phyloP scores from a whole-genome alignment of 257 asterid species.

The Scutellaria baicalensis region DNA sequence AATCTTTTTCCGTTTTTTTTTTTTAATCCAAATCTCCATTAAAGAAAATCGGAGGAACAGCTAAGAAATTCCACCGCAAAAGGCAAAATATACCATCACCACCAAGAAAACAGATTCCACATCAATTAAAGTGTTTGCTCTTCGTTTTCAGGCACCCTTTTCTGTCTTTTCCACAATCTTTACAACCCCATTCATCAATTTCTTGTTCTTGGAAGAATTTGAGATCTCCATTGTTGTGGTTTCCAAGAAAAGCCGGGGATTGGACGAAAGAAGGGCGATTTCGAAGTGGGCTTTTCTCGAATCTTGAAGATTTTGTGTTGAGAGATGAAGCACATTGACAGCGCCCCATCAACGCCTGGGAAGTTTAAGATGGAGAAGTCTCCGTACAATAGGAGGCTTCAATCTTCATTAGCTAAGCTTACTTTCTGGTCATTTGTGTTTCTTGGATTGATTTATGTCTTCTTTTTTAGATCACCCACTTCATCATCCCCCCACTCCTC shows the following conservation, averaged over 20 bases:
- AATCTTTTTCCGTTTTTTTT: constrained; percentile 6
- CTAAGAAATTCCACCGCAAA: constrained; percentile 18
- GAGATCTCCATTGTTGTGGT: constrained; percentile 14
- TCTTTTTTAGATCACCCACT: constrained; percentile 43
- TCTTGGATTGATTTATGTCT: constrained; percentile 39
- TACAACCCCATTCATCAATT: constrained; percentile 2
- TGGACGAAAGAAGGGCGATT: constrained; percentile 11
- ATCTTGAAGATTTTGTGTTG: constrained; percentile 29
- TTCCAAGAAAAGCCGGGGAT: constrained; percentile 13
- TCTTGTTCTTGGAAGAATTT: neutral
- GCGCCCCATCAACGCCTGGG: constrained; percentile 65
- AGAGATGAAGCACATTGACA: constrained; percentile 85
- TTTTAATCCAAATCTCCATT: neutral
- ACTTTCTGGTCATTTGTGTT: constrained; percentile 46
- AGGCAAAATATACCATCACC: constrained; percentile 12
- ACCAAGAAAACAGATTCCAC: constrained; percentile 52
- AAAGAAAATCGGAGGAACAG: constrained; percentile 14
- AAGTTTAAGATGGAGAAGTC: constrained; percentile 63
- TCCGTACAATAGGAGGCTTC: constrained; percentile 31
- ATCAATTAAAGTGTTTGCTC: constrained; percentile 12
- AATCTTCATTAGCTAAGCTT: constrained; percentile 42
- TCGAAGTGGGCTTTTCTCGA: constrained; percentile 28
- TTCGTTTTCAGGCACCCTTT: constrained; percentile 10
- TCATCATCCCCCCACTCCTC: constrained; percentile 26
- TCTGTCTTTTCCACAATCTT: constrained; percentile 13